Evolutionary conservation across 768 basidiomycete genomes (phyloP).

Genomic region (Neoboletus brunneissimus): DNA sequence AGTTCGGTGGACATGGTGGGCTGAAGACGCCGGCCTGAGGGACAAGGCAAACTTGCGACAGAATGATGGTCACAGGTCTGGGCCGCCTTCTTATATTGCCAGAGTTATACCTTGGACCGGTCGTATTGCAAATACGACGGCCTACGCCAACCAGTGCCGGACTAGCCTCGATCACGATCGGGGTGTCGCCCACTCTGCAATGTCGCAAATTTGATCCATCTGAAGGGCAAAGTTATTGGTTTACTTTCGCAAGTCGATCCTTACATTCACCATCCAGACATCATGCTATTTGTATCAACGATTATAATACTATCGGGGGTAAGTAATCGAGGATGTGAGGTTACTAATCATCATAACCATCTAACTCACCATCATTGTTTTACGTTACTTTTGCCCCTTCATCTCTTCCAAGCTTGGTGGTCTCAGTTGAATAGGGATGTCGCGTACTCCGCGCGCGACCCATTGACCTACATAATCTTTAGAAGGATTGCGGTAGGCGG

Average conservation of each 20-base stretch:
- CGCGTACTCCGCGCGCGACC: too few relatives aligned
- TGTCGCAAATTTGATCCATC: not conserved
- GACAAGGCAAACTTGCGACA: not conserved
- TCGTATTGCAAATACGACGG: conserved; percentile 9
- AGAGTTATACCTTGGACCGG: conserved; percentile 6
- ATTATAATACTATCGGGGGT: not conserved
- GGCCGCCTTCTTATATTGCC: conserved; percentile 12
- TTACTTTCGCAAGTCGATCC: not conserved
- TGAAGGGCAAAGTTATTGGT: not conserved
- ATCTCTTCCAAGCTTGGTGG: too few relatives aligned
- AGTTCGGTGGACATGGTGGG: conserved; percentile 9
- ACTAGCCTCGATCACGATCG: not conserved
- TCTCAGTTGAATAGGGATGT: too few relatives aligned
- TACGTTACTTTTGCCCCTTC: too few relatives aligned
- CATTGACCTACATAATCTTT: too few relatives aligned
- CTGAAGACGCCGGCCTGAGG: not conserved
- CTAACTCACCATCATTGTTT: too few relatives aligned
- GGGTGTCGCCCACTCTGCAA: not conserved
- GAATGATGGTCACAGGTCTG: not conserved
- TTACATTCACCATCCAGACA: not conserved
- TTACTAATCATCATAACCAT: too few relatives aligned
- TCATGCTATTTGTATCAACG: too few relatives aligned
- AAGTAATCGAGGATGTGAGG: too few relatives aligned
- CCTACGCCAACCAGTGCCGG: too few relatives aligned
- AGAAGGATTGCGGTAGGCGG: not conserved